A percentile compares a stretch with the other conserved stretches of the same genome.
Evolutionary conservation across 805 yeast species (phyloP).

Genomic region (Cyberlindnera xishuangbannaensis): DNA sequence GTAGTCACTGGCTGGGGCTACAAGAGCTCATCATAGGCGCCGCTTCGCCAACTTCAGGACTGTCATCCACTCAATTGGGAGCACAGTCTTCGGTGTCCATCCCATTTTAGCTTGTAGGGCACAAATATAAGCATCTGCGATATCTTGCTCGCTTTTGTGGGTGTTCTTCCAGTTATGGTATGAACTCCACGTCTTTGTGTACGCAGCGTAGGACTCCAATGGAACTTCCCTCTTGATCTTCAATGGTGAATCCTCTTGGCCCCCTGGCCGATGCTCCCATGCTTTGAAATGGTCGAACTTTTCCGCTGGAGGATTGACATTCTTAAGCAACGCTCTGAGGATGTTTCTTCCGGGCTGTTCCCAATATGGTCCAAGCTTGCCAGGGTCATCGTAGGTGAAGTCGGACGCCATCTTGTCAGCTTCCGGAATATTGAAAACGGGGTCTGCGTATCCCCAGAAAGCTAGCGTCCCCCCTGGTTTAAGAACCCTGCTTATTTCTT

Average conservation of each 20-base stretch:
- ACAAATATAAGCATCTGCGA: conserved; percentile 29
- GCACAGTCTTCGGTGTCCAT: conserved; percentile 36
- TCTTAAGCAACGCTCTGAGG: conserved; percentile 39
- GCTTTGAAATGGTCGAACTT: conserved; percentile 36
- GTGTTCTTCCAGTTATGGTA: conserved; percentile 48
- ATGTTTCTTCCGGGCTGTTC: conserved; percentile 72
- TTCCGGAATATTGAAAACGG: conserved; percentile 47
- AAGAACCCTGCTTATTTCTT: conserved; percentile 43
- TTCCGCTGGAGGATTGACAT: conserved; percentile 37
- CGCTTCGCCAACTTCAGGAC: conserved; percentile 44
- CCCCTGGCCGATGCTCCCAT: conserved; percentile 16
- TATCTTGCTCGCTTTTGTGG: conserved; percentile 26
- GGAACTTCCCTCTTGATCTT: conserved; percentile 34
- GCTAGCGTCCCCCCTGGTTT: conserved; percentile 64
- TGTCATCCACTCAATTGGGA: conserved; percentile 44
- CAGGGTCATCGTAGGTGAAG: conserved; percentile 44
- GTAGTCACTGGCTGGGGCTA: background rate
- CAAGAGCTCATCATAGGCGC: conserved; percentile 1
- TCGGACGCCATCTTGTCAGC: conserved; percentile 51
- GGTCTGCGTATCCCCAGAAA: conserved; percentile 77
- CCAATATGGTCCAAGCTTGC: conserved; percentile 67
- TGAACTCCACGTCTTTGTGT: conserved; percentile 67
- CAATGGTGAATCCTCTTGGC: conserved; percentile 20
- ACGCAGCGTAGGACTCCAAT: conserved; percentile 41
- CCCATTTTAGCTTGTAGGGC: conserved; percentile 37